A percentile compares a stretch with the other conserved stretches of the same genome.
Conservation (phyloP, 805 yeast genomes). For the Grigorovia yakushimaensis region DNA sequence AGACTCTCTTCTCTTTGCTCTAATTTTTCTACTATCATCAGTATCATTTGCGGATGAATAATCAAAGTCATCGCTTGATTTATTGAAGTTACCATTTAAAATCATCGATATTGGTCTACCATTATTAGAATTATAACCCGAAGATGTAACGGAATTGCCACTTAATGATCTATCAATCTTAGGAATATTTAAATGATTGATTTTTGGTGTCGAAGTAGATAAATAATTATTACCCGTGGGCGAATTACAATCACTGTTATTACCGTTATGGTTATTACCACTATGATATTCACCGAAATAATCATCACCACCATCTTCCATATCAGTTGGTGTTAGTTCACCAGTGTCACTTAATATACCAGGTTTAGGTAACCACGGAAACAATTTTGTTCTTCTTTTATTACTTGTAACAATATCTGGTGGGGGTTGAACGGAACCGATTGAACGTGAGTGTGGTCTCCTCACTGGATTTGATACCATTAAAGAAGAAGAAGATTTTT, state of each 20-base stretch:
- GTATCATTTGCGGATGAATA: constrained; percentile 2
- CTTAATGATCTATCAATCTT: constrained; percentile 10
- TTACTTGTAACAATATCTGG: constrained; percentile 26
- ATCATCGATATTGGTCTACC: constrained; percentile 18
- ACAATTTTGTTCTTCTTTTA: constrained; percentile 18
- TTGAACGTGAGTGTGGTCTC: constrained; percentile 27
- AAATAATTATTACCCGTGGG: constrained; percentile 11
- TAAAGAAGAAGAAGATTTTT: background rate
- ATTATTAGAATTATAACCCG: background rate
- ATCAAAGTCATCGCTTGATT: constrained; percentile 17
- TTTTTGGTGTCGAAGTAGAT: constrained; percentile 11
- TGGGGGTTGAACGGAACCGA: constrained; percentile 24
- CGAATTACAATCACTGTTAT: constrained; percentile 5
- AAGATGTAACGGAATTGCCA: constrained; percentile 10
- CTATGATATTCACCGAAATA: constrained; percentile 10
- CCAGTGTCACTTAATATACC: constrained; percentile 26
- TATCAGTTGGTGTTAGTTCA: constrained; percentile 21
- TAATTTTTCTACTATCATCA: constrained; percentile 11
- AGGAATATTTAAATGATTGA: constrained; percentile 12
- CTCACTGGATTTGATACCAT: constrained; percentile 1
- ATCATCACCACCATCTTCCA: constrained; percentile 22
- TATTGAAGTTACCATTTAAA: constrained; percentile 10
- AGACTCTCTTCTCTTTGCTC: constrained; percentile 29
- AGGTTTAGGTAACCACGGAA: constrained; percentile 26
- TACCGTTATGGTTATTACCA: constrained; percentile 7